Evolutionary conservation across 2,329 filamentous ascomycete genomes (phyloP), one percentile per base, ranked within the genome.

Genomic region (Diaporthe citri): DNA sequence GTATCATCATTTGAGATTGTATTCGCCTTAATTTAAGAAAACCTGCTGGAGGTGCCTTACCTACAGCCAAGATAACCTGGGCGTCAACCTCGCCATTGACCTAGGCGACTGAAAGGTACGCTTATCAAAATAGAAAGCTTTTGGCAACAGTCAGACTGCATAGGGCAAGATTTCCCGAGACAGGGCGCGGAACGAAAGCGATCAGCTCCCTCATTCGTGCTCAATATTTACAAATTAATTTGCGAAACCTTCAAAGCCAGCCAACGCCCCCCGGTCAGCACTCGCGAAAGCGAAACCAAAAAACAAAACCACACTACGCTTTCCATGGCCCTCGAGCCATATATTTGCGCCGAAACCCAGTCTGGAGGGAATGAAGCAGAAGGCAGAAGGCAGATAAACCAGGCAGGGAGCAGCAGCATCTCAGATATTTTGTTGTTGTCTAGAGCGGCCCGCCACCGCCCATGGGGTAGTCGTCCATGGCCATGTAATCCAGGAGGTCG

Each of bases 401-500:
- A 52, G 48, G 15, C 25, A 48, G 22, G 4, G 10, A 25, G n/a
- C 22, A 52, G 48, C n/a, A 34, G 17, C 28, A 34, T 36, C 17
- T 36, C 55, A 36, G 3, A 6, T 31, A 22, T 17, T 25, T 12
- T n/a, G 4, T 10, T n/a, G 4, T 10, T 34, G 25, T 22, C 34
- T 36, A 75, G 2, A 75, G 62, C 36, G 73, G 73, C 12, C 64
- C 71, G 22, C 74, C 62, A 31, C 78, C 78, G 43, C 80, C 78
- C 59, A 80, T 72, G 13, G 86, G 83, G 60, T 86, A 87, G 52
- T 85, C 84, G 52, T 90, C 91, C 88, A 92, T 90, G 10, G 90
- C 89, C 90, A 93, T 92, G 77, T 91, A 93, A 79, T 93, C 92
- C 20, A 93, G 86, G 78, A 93, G 80, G 80, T 93, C 92, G 43